phyloP scores from a whole-genome alignment of 208 protist species.

The Acanthamoeba royreba region DNA sequence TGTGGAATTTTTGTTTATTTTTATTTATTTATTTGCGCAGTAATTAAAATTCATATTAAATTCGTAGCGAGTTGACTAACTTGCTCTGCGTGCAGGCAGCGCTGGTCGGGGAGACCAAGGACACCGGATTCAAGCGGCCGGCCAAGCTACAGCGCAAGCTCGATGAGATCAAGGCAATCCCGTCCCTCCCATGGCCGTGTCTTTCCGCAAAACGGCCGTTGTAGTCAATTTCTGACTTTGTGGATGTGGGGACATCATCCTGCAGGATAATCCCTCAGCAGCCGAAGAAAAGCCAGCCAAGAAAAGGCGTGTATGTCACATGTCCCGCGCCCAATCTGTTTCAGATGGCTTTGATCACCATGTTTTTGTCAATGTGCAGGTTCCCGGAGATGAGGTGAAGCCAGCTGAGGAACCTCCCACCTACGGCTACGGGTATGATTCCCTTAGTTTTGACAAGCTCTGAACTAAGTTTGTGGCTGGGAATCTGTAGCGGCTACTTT shows the following conservation, averaged over 20 bases:
- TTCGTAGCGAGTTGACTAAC: too few species aligned
- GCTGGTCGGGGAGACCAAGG: not conserved
- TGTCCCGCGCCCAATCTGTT: not conserved
- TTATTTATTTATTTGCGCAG: too few species aligned
- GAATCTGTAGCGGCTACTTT: not conserved
- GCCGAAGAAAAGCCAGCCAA: not conserved
- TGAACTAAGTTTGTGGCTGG: too few species aligned
- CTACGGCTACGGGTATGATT: not conserved
- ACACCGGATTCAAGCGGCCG: not conserved
- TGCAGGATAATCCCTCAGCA: not conserved
- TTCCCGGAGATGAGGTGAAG: not conserved
- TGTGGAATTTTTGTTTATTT: too few species aligned
- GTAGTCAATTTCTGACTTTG: not conserved
- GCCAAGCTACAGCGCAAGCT: not conserved
- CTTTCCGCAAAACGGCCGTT: not conserved
- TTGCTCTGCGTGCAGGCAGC: not conserved
- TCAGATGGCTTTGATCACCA: too few species aligned
- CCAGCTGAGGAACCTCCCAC: not conserved
- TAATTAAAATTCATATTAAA: too few species aligned
- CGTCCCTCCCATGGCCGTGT: not conserved
- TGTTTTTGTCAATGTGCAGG: not conserved
- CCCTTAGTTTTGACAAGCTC: not conserved
- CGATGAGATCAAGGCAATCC: not conserved
- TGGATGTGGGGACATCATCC: not conserved
- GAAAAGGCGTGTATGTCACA: not conserved